Evolutionary conservation across 1,284 basidiomycete species (phyloP), one percentile per base, ranked within the genome.

Genomic region (Paramarasmius palmivorus): DNA sequence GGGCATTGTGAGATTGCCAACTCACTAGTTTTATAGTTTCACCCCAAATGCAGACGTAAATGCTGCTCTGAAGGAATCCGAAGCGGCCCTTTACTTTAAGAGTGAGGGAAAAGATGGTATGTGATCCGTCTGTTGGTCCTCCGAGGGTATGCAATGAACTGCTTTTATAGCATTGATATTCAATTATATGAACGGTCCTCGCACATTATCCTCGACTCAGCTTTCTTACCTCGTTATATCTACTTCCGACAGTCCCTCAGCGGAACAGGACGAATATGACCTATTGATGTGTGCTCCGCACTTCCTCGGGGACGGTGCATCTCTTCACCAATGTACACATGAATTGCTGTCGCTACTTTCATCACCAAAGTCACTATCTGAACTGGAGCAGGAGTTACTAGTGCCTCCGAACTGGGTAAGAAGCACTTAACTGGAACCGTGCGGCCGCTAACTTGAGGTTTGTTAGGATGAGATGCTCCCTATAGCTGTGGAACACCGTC

Each of bases 161-260:
- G 46, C 17, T 19, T 19, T 23, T 19, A 20, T 41, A 68, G 74
- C 69, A 42, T 63, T 79, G 12, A 74, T 80, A 54, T 64, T 67
- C 32, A 49, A 59, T 1, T 78, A 81, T 57, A 73, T 81, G 59
- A 78, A 80, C 57, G 78, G 78, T 0, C 64, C 72, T 12, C 71
- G 79, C 7, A 68, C 68, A 1, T 73, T 86, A 9, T 77, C 76
- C 12, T 71, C 80, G 50, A 57, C 67, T 0, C 65, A 74, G 10
- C 75, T 84, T 34, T 75, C 78, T 2, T 73, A 72, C 53, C 73
- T 84, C 41, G 64, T 82, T 50, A 65, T 77, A 14, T 77, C 81
- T 1, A 23, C 19, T 15, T 15, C 17, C 0, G n/a, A 36, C 10
- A 14, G 5, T 7, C 20, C 1, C 10, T 38, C 10, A 49, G 29